These are phyloP conservation scores for Amanita thiersii DNA, from an alignment of 768 basidiomycete genomes.

Conservation along the genomic window DNA sequence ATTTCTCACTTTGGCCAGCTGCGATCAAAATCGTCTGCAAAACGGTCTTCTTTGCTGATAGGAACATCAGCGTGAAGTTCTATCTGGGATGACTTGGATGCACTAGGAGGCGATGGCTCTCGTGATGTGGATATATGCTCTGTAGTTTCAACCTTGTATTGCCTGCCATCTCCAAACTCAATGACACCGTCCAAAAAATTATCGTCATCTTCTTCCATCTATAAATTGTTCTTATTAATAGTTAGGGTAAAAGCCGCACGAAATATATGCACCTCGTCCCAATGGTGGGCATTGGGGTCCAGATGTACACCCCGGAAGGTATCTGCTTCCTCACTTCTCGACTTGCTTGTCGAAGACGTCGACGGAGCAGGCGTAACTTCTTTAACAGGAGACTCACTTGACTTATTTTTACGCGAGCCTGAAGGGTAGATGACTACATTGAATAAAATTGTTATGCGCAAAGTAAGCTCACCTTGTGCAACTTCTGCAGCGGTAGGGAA, in stretches of 20 bases:
- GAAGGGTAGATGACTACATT: slow-evolving; percentile 2
- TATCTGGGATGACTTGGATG: slow-evolving; percentile 11
- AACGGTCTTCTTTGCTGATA: slow-evolving; percentile 80
- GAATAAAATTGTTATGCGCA: neutral
- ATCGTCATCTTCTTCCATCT: slow-evolving; percentile 92
- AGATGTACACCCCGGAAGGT: slow-evolving; percentile 92
- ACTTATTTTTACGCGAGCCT: slow-evolving; percentile 27
- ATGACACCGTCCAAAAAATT: slow-evolving; percentile 85
- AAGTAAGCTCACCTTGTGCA: slow-evolving; percentile 56
- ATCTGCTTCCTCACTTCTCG: slow-evolving; percentile 76
- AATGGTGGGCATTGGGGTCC: slow-evolving; percentile 90
- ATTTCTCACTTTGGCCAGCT: slow-evolving; percentile 73
- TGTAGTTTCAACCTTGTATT: slow-evolving; percentile 71
- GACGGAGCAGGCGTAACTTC: slow-evolving; percentile 44
- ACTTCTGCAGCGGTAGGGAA: slow-evolving; percentile 98
- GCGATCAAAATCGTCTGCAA: slow-evolving; percentile 91
- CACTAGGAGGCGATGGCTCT: slow-evolving; percentile 8
- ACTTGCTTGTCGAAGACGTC: slow-evolving; percentile 52
- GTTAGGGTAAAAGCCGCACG: slow-evolving; percentile 2
- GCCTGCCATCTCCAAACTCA: slow-evolving; percentile 92
- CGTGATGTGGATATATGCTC: slow-evolving; percentile 17
- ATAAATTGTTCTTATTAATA: slow-evolving; percentile 8
- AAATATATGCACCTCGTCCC: slow-evolving; percentile 80
- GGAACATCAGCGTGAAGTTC: slow-evolving; percentile 24
- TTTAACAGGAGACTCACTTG: slow-evolving; percentile 33